Evolutionary conservation across 257 asterid genomes (phyloP).

Genomic region (Nicotiana otophora): DNA sequence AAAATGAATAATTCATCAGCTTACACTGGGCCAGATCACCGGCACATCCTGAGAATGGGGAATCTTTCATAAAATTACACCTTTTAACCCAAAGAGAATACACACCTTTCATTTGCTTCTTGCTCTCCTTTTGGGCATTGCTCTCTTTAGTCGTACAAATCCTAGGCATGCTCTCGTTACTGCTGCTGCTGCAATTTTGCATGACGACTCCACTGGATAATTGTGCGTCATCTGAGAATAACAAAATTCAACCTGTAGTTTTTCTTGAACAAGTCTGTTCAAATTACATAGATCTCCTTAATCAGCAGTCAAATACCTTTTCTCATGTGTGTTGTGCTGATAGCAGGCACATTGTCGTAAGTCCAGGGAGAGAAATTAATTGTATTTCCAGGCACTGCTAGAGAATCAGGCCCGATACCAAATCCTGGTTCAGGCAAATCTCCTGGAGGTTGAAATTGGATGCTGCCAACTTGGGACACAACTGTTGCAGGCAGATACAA

Average conservation of each 20-base stretch:
- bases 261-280: not conserved
- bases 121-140: constrained; percentile 29
- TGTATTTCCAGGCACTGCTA: constrained; percentile 36
- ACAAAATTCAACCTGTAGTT: not conserved
- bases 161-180: constrained; percentile 53
- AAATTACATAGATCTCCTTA: not conserved
- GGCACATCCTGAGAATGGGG: not conserved
- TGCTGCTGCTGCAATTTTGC: constrained; percentile 55
- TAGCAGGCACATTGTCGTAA: constrained; percentile 35
- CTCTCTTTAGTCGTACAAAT: constrained; percentile 27
- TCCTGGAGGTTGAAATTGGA: constrained; percentile 39
- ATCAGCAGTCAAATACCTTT: constrained; percentile 40
- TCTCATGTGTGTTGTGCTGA: constrained; percentile 18
- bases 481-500: constrained; percentile 20
- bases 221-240: constrained; percentile 44
- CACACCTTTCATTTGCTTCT: constrained; percentile 44
- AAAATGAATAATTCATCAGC: not conserved
- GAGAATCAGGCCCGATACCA: constrained; percentile 38
- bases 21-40: not conserved
- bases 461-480: constrained; percentile 34
- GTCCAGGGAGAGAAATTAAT: constrained; percentile 44
- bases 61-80: not conserved
- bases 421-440: constrained; percentile 40
- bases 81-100: not conserved
- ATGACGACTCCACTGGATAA: constrained; percentile 21